phyloP scores from a whole-genome alignment of 2,329 filamentous ascomycete species.

The Diaporthe vaccinii region DNA sequence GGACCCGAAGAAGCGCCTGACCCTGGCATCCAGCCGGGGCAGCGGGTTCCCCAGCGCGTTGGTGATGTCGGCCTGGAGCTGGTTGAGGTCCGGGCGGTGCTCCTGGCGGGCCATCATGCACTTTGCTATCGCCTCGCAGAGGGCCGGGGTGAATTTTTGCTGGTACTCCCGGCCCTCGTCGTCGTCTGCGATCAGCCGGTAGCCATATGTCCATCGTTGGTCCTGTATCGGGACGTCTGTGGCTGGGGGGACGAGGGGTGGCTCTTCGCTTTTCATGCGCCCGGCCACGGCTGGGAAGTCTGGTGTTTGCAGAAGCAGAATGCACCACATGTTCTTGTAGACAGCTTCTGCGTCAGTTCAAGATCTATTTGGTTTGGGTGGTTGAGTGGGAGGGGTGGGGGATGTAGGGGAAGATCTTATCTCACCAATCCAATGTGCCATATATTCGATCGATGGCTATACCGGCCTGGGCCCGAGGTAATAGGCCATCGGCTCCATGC shows the following conservation, averaged over 20 bases:
- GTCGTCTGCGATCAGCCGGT: neutral
- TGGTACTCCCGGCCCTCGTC: neutral
- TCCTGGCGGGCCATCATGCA: constrained; percentile 21
- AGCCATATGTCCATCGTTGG: constrained; percentile 8
- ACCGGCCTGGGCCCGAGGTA: constrained; percentile 21
- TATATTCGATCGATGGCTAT: constrained; percentile 23
- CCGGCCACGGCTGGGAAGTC: neutral
- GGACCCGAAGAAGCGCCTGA: neutral
- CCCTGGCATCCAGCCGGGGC: neutral
- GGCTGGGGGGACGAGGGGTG: neutral
- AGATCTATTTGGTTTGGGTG: neutral
- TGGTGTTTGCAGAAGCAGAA: neutral
- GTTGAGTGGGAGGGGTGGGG: neutral
- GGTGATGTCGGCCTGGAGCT: neutral
- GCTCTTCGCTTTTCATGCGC: neutral
- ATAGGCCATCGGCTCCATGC: neutral
- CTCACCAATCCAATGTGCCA: constrained; percentile 36
- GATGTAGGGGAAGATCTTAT: neutral
- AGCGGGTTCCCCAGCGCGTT: neutral
- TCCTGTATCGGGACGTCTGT: neutral
- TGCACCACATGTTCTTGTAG: constrained; percentile 25
- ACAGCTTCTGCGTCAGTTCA: neutral
- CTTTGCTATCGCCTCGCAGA: neutral
- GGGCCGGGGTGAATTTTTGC: neutral
- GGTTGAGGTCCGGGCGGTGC: constrained; percentile 7